phyloP scores from a whole-genome alignment of 169 alveolate species.

The Toxoplasma gondii region DNA sequence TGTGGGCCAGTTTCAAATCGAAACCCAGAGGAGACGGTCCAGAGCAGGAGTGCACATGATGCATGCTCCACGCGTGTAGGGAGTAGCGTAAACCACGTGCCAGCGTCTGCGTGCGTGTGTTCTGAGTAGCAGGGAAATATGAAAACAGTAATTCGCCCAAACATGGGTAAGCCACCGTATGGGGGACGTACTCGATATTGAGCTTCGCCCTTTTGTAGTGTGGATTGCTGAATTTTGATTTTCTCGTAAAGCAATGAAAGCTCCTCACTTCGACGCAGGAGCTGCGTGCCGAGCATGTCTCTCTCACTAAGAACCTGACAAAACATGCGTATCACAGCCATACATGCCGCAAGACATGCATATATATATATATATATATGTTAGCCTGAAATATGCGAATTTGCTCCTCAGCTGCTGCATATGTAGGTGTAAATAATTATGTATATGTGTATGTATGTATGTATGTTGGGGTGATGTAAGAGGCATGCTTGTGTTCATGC shows the following conservation, averaged over 20 bases:
- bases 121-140: too few relatives aligned
- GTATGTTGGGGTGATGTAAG: neutral
- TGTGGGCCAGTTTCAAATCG: too few relatives aligned
- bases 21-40: too few relatives aligned
- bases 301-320: slow-evolving; percentile 82
- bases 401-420: neutral
- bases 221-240: slow-evolving; percentile 89
- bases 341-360: neutral
- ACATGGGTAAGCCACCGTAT: neutral
- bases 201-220: slow-evolving; percentile 90
- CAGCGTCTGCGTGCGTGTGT: too few relatives aligned
- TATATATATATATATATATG: neutral
- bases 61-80: too few relatives aligned
- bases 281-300: slow-evolving; percentile 91
- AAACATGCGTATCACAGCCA: neutral
- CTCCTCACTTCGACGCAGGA: slow-evolving; percentile 92
- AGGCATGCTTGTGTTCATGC: too few relatives aligned
- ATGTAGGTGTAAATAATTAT: neutral
- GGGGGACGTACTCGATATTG: slow-evolving; percentile 64
- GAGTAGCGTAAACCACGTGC: too few relatives aligned
- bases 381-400: neutral
- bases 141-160: too few relatives aligned
- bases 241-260: slow-evolving; percentile 92
- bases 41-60: too few relatives aligned
- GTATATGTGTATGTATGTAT: neutral